Evolutionary conservation across 2,329 filamentous ascomycete species (phyloP).

Genomic region (Diaporthe citriasiana): DNA sequence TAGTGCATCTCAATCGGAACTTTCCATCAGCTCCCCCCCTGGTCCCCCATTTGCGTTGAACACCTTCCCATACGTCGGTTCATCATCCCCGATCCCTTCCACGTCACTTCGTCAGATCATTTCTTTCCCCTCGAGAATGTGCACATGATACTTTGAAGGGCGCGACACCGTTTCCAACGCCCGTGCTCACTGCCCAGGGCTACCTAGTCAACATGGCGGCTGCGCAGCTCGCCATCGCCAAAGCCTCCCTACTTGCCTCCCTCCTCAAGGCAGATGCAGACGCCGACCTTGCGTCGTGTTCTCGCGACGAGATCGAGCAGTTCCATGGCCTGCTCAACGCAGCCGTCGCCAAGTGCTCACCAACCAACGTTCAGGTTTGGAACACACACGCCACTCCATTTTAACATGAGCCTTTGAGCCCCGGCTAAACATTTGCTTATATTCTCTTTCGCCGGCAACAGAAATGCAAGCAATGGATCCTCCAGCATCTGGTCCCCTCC

Average conservation of each 20-base stretch:
- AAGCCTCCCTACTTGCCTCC: slow-evolving; percentile 81
- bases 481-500: slow-evolving; percentile 79
- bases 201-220: slow-evolving; percentile 67
- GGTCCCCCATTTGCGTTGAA: background rate
- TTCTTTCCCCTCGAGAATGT: slow-evolving; percentile 3
- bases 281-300: slow-evolving; percentile 60
- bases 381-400: slow-evolving; percentile 50
- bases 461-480: slow-evolving; percentile 91
- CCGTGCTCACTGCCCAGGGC: background rate
- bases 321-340: slow-evolving; percentile 77
- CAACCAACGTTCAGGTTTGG: slow-evolving; percentile 91
- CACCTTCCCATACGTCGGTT: slow-evolving; percentile 4
- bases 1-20: slow-evolving; percentile 30
- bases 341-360: slow-evolving; percentile 79
- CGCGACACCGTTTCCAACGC: slow-evolving; percentile 6
- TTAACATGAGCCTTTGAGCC: slow-evolving; percentile 44
- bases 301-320: slow-evolving; percentile 77
- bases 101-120: background rate
- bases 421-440: slow-evolving; percentile 56
- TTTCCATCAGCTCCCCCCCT: slow-evolving; percentile 19
- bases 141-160: slow-evolving; percentile 21
- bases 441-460: slow-evolving; percentile 60
- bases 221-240: slow-evolving; percentile 81
- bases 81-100: slow-evolving; percentile 3
- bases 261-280: slow-evolving; percentile 82